Percentiles rank a stretch among this genome's conserved stretches.
phyloP scores from a whole-genome alignment of 2,329 filamentous ascomycete genomes.

The Ilyonectria sp. region DNA sequence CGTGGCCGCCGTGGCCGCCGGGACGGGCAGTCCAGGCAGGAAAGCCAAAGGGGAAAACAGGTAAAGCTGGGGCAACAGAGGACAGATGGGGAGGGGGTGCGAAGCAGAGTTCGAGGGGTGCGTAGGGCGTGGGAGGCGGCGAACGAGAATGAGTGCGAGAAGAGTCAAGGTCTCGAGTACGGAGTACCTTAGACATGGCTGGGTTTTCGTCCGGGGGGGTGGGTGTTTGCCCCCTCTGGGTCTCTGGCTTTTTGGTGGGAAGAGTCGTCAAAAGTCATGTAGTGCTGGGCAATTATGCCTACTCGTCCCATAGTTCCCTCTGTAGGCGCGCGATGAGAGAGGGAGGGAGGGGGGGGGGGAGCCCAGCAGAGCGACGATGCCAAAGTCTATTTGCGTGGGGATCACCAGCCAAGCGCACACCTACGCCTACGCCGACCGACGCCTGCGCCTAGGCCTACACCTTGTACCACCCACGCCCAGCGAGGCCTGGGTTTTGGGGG shows the following conservation, averaged over 20 bases:
- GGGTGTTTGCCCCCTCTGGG: neutral
- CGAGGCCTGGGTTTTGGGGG: too few species aligned
- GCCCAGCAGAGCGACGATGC: slow-evolving; percentile 39
- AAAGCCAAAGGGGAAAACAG: slow-evolving; percentile 19
- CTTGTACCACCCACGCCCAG: slow-evolving; percentile 8
- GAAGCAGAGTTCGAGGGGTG: neutral
- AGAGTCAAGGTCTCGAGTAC: slow-evolving; percentile 19
- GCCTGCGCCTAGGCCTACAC: slow-evolving; percentile 23
- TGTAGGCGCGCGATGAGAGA: slow-evolving; percentile 29
- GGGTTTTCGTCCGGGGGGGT: neutral
- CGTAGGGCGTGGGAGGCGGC: neutral
- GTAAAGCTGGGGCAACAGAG: slow-evolving; percentile 8
- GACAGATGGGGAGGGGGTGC: neutral
- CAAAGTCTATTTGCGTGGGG: slow-evolving; percentile 48
- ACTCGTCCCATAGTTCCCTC: slow-evolving; percentile 31
- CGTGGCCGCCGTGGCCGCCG: slow-evolving; percentile 17
- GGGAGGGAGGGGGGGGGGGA: slow-evolving; percentile 22
- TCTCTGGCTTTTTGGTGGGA: neutral
- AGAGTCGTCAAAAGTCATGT: slow-evolving; percentile 12
- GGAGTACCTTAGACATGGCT: slow-evolving; percentile 12
- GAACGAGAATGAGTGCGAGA: slow-evolving; percentile 1
- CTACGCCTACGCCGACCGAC: slow-evolving; percentile 31
- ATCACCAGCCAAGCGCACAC: slow-evolving; percentile 40
- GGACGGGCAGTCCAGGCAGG: slow-evolving; percentile 10
- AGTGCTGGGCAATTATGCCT: slow-evolving; percentile 28